Percentiles rank a stretch among this genome's conserved stretches.
These are phyloP conservation scores for Plenodomus lindquistii DNA, from an alignment of 2,329 filamentous ascomycete genomes.

Conservation along the genomic window DNA sequence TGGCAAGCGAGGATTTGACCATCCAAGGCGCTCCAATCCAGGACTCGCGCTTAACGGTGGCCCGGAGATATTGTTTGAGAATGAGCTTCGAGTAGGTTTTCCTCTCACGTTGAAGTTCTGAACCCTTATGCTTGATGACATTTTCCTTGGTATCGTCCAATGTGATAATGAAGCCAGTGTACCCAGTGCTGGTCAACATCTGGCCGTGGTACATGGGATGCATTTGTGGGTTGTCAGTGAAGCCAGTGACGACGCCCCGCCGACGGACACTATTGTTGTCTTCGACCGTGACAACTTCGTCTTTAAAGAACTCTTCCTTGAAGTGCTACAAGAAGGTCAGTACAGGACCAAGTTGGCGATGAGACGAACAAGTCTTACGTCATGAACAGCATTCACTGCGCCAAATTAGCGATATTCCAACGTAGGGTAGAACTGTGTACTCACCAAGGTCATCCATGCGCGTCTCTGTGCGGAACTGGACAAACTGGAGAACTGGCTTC, in stretches of 20 bases:
- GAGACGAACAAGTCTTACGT: slow-evolving; percentile 22
- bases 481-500: slow-evolving; percentile 83
- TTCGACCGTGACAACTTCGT: slow-evolving; percentile 41
- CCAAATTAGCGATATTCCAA: slow-evolving; percentile 38
- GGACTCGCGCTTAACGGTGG: slow-evolving; percentile 85
- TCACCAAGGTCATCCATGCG: slow-evolving; percentile 80
- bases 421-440: slow-evolving; percentile 17
- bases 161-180: slow-evolving; percentile 33
- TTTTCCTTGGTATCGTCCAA: slow-evolving; percentile 38
- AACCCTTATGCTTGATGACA: slow-evolving; percentile 53
- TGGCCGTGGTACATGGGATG: slow-evolving; percentile 34
- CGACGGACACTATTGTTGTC: slow-evolving; percentile 27
- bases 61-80: slow-evolving; percentile 90
- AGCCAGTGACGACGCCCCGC: slow-evolving; percentile 36
- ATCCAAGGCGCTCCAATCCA: slow-evolving; percentile 98
- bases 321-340: slow-evolving; percentile 33
- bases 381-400: slow-evolving; percentile 37
- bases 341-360: background rate
- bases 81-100: slow-evolving; percentile 95
- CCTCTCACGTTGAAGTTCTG: slow-evolving; percentile 80
- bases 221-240: slow-evolving; percentile 35
- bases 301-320: slow-evolving; percentile 38
- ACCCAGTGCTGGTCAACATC: slow-evolving; percentile 33
- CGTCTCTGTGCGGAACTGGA: slow-evolving; percentile 79
- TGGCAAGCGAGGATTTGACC: slow-evolving; percentile 84